Conservation (phyloP, 345 rosid genomes). For the Excoecaria cochinchinensis region DNA sequence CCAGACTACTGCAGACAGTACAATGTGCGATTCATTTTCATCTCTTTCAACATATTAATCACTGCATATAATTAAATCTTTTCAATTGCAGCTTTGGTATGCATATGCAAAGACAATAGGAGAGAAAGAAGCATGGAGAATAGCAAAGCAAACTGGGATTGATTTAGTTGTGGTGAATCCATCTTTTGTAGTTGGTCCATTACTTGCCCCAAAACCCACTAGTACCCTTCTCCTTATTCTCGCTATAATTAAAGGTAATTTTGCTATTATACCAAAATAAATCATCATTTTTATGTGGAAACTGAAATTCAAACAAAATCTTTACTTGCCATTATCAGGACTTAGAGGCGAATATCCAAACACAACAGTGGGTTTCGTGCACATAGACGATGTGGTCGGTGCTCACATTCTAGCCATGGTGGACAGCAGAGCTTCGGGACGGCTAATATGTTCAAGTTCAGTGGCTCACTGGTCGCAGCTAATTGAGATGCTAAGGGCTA, state of each 20-base stretch:
- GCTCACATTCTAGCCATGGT: slow-evolving; percentile 82
- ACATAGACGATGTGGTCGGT: slow-evolving; percentile 74
- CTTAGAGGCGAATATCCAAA: slow-evolving; percentile 66
- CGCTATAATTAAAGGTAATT: slow-evolving; percentile 55
- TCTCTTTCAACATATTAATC: too few species aligned
- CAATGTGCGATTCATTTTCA: slow-evolving; percentile 33
- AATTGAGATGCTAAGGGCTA: slow-evolving; percentile 61
- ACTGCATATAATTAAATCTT: too few species aligned
- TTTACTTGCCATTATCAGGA: slow-evolving; percentile 27
- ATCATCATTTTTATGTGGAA: too few species aligned
- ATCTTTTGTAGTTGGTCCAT: slow-evolving; percentile 79
- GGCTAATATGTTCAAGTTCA: slow-evolving; percentile 68
- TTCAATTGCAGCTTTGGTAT: slow-evolving; percentile 64
- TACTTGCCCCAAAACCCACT: slow-evolving; percentile 79
- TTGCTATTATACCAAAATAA: background rate
- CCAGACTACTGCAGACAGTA: slow-evolving; percentile 68
- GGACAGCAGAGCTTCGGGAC: slow-evolving; percentile 62
- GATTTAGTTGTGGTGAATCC: slow-evolving; percentile 83
- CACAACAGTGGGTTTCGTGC: slow-evolving; percentile 71
- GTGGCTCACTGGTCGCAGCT: slow-evolving; percentile 82
- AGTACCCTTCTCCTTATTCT: slow-evolving; percentile 62
- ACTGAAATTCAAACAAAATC: too few species aligned
- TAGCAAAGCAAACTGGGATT: slow-evolving; percentile 64
- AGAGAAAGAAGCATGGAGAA: slow-evolving; percentile 81
- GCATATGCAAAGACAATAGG: slow-evolving; percentile 78